These are phyloP conservation scores for Pleurotus citrinopileatus DNA, from an alignment of 768 basidiomycete genomes.

Conservation along the genomic window DNA sequence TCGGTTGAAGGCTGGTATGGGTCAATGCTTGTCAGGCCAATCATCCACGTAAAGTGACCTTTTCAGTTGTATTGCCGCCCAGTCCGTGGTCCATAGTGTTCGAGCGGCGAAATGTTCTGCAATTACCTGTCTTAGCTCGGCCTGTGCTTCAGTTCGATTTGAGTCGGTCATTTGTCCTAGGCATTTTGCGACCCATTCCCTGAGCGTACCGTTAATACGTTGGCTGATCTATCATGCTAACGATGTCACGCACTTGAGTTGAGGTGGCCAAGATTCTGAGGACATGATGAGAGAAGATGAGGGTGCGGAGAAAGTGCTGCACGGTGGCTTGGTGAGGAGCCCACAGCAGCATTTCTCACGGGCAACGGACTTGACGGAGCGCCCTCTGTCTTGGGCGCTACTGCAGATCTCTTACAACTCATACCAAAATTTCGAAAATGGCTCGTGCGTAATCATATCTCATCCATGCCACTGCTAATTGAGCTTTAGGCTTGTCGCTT, in stretches of 20 bases:
- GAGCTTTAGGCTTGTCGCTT: constrained; percentile 46
- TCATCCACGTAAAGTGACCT: constrained; percentile 45
- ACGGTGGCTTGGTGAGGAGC: neutral
- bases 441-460: neutral
- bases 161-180: constrained; percentile 87
- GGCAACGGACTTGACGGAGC: neutral
- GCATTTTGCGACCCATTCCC: constrained; percentile 94
- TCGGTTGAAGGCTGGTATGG: constrained; percentile 52
- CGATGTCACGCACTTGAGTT: constrained; percentile 56
- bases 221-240: neutral
- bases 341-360: neutral
- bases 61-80: constrained; percentile 84
- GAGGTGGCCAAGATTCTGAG: constrained; percentile 77
- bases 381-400: neutral
- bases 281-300: constrained; percentile 45
- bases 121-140: constrained; percentile 96
- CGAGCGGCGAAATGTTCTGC: constrained; percentile 85
- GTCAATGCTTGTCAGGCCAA: constrained; percentile 17
- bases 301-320: neutral
- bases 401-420: neutral
- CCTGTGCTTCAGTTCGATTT: constrained; percentile 85
- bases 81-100: constrained; percentile 91
- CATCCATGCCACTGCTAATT: neutral
- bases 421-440: neutral
- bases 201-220: constrained; percentile 30